A percentile compares a stretch with the other conserved stretches of the same genome.
Evolutionary conservation across 2,329 filamentous ascomycete species (phyloP).

Genomic region (Penicillium italicum): DNA sequence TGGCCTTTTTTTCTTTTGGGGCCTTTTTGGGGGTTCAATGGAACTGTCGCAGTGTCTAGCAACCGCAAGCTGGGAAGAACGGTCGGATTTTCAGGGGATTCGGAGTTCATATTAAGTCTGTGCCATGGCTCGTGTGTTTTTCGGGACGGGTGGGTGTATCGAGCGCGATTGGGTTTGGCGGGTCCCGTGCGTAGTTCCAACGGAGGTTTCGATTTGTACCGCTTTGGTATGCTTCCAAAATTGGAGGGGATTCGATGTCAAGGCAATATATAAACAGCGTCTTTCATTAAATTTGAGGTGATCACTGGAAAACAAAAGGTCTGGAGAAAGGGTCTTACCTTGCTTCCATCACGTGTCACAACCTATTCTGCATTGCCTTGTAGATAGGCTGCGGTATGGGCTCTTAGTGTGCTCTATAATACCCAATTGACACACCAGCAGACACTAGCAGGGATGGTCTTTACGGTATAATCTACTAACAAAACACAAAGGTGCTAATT

Average conservation of each 20-base stretch:
- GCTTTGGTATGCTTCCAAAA: background rate
- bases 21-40: background rate
- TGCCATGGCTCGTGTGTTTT: background rate
- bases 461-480: background rate
- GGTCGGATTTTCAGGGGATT: background rate
- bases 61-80: background rate
- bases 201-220: background rate
- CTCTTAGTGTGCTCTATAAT: background rate
- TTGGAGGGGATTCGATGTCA: background rate
- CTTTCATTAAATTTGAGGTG: background rate
- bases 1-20: background rate
- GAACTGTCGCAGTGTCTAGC: background rate
- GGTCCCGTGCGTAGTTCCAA: constrained; percentile 7
- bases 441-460: background rate
- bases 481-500: background rate
- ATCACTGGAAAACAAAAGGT: background rate
- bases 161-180: constrained; percentile 7
- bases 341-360: background rate
- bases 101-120: constrained; percentile 1
- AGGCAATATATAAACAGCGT: background rate
- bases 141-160: background rate
- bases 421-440: background rate
- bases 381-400: background rate
- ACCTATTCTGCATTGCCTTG: background rate
- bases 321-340: background rate